These are phyloP conservation scores for Citrus unshiu DNA, from an alignment of 345 rosid species.

Conservation along the genomic window DNA sequence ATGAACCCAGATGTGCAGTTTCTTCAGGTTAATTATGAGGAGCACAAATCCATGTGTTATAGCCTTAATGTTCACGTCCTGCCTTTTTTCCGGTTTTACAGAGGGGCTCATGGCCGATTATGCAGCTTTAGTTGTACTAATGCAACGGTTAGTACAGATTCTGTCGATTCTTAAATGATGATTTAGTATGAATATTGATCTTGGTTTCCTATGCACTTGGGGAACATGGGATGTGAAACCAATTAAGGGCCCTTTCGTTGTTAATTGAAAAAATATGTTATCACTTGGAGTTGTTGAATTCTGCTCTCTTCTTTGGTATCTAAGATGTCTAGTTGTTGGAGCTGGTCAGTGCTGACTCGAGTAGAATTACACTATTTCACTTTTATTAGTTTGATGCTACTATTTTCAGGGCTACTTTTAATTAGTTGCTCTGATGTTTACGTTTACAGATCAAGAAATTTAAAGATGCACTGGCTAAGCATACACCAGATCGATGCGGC, in stretches of 20 bases:
- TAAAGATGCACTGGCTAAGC: slow-evolving; percentile 85
- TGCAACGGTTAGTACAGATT: slow-evolving; percentile 74
- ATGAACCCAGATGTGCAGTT: slow-evolving; percentile 72
- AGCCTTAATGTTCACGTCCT: slow-evolving; percentile 91
- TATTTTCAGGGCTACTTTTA: background rate
- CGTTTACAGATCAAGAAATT: slow-evolving; percentile 78
- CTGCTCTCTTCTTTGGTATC: background rate
- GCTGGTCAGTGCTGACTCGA: background rate
- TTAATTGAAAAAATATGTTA: background rate
- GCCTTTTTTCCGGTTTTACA: slow-evolving; percentile 83
- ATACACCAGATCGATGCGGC: slow-evolving; percentile 74
- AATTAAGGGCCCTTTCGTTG: background rate
- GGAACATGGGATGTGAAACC: background rate
- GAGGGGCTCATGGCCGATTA: slow-evolving; percentile 86
- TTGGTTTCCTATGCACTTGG: background rate
- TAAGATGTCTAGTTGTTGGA: background rate
- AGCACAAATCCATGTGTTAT: slow-evolving; percentile 91
- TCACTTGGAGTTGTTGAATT: background rate
- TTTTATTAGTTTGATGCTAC: background rate
- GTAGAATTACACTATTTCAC: background rate
- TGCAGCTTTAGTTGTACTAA: slow-evolving; percentile 97
- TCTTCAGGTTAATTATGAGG: slow-evolving; percentile 89
- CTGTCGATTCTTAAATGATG: background rate
- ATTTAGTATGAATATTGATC: background rate
- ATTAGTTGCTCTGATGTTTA: background rate